Evolutionary conservation across 495 filamentous ascomycete species (phyloP).

Genomic region (Rostrohypoxylon terebratum): DNA sequence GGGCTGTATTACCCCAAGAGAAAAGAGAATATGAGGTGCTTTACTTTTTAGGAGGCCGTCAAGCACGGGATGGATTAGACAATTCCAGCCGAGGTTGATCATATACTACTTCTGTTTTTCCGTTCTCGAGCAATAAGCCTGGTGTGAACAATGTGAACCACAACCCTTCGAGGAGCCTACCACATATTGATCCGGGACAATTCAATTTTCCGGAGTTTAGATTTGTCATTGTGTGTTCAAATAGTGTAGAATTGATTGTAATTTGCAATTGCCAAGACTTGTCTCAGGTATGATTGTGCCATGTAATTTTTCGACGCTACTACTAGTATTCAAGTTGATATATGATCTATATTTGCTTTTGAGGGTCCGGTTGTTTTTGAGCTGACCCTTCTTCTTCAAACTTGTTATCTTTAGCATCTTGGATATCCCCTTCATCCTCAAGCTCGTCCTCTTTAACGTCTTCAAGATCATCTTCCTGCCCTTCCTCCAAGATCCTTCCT

Average conservation of each 20-base stretch:
- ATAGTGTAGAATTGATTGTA: background rate
- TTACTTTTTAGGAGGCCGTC: conserved; percentile 58
- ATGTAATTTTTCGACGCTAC: background rate
- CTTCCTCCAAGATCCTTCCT: conserved; percentile 9
- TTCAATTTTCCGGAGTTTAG: conserved; percentile 6
- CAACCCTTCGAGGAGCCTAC: conserved; percentile 19
- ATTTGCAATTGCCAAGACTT: conserved; percentile 1
- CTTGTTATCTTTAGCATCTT: background rate
- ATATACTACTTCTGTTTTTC: conserved; percentile 56
- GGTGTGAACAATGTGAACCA: conserved; percentile 46
- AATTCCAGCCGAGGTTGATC: conserved; percentile 62
- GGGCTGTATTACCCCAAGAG: conserved; percentile 58
- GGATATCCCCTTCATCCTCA: background rate
- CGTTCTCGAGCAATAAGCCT: conserved; percentile 40
- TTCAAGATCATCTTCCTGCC: background rate
- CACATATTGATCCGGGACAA: conserved; percentile 31
- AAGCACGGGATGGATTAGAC: conserved; percentile 57
- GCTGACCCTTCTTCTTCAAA: background rate
- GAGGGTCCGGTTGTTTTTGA: background rate
- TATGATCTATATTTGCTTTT: background rate
- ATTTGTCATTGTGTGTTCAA: background rate
- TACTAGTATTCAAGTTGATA: background rate
- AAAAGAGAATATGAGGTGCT: conserved; percentile 55
- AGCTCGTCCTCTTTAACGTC: conserved; percentile 3
- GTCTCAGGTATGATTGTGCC: background rate